Base-by-base conservation (phyloP, 2,329 filamentous ascomycete genomes). In the Cytospora schulzeri region DNA sequence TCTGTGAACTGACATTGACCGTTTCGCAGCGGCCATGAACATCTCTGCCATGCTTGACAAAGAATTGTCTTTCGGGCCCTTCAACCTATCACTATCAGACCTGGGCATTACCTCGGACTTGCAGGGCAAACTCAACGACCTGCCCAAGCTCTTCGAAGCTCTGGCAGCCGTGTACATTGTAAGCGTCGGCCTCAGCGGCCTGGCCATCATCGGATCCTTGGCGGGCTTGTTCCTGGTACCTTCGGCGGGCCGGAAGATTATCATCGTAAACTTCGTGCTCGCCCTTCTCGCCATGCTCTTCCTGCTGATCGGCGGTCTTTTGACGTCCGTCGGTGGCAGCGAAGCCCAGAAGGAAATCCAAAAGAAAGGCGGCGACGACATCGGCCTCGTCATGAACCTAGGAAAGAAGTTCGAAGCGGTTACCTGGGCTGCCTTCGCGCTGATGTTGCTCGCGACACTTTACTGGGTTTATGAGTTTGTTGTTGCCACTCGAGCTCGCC, bases 131-230 rank as follows among this genome's bases (percentile, higher is more conserved):
- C 71, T 86, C 68, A 75, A 82, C 72, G 73, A 76, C n/a, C 74
- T 85, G 70, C 84, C 85, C 70, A 71, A 72, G 19, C 74, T 78
- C n/a, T 76, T 85, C 5, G 72, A 81, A n/a, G 78, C 76, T 29
- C 73, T 83, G 56, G 81, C 82, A 70, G 73, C 83, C 57, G 72
- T 86, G 63, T 85, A 81, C 71, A 77, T 81, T 50, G 67, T 85
- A 1, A 78, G 75, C 61, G 73, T 77, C 55, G 76, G 72, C 22
- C 75, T 80, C 68, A 73, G 79, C 2, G 81, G 78, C 14, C 71
- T 83, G 2, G 75, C 77, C 35, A 77, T 83, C 70, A 70, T 85
- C 2, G 70, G 72, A 17, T 76, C 73, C 57, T 60, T 78, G 57
- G 74, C 69, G 11, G 75, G 76, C 50, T 66, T 81, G 63, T 60